These are phyloP conservation scores for Styphnolobium japonicum DNA, from an alignment of 306 rosid species.

Conservation along the genomic window DNA sequence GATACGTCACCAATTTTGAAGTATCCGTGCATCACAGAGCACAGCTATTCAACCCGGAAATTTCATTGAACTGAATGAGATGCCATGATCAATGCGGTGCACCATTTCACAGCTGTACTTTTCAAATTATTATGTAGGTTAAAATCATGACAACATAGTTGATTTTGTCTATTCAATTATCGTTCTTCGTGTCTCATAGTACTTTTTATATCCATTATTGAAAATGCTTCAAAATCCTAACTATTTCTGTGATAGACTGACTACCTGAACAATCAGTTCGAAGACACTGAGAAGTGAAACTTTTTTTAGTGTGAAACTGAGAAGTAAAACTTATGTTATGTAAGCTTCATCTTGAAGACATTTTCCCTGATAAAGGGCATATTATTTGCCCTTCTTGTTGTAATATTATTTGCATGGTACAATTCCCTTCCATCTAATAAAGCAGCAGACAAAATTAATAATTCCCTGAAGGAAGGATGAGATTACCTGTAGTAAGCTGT, in stretches of 20 bases:
- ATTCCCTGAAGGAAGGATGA: constrained; percentile 2
- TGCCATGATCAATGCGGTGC: not conserved
- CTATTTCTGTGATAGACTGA: not conserved
- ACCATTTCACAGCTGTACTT: not conserved
- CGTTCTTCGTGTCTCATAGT: not conserved
- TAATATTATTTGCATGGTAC: not conserved
- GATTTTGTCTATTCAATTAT: not conserved
- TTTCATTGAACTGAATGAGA: not conserved
- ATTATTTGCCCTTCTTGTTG: not conserved
- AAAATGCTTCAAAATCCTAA: not conserved
- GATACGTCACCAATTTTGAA: too few species aligned
- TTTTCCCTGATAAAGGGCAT: not conserved
- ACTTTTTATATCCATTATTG: not conserved
- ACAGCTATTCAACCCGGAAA: not conserved
- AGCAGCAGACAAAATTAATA: not conserved
- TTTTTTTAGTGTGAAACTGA: too few species aligned
- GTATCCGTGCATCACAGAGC: too few species aligned
- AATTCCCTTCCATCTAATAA: constrained; percentile 4
- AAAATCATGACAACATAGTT: not conserved
- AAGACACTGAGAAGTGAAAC: not conserved
- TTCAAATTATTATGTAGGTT: not conserved
- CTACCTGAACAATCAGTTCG: not conserved
- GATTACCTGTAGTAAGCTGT: constrained; percentile 80
- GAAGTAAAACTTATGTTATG: not conserved
- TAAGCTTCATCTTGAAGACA: not conserved